A percentile compares a stretch with the other conserved stretches of the same genome.
phyloP scores from a whole-genome alignment of 345 rosid genomes.

The Leavenworthia alabamica region DNA sequence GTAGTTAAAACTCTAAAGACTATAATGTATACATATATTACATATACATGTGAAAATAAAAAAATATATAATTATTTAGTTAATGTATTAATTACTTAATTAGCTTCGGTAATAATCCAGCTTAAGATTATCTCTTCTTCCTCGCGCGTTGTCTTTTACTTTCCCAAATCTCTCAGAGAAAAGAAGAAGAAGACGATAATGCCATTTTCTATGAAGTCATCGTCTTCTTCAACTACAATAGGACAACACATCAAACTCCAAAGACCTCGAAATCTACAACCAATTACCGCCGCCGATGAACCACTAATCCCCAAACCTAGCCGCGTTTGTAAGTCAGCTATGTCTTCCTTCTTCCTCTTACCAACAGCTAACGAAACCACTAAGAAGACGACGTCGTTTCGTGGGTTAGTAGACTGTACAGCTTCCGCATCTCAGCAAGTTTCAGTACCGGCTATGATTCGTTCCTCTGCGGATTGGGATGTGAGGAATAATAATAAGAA shows the following conservation, averaged over 20 bases:
- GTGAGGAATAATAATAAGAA: slow-evolving; percentile 36
- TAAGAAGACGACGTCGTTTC: too few relatives aligned
- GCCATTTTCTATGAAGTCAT: too few relatives aligned
- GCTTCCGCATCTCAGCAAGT: slow-evolving; percentile 77
- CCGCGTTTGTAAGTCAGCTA: too few relatives aligned
- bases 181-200: slow-evolving; percentile 30
- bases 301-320: too few relatives aligned
- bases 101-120: slow-evolving; percentile 18
- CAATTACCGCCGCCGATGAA: too few relatives aligned
- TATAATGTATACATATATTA: neutral
- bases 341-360: too few relatives aligned
- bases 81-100: slow-evolving; percentile 7
- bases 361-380: too few relatives aligned
- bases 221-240: too few relatives aligned
- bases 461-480: slow-evolving; percentile 79
- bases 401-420: too few relatives aligned
- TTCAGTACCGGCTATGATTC: slow-evolving; percentile 72
- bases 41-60: neutral
- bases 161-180: slow-evolving; percentile 7
- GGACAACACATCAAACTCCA: too few relatives aligned
- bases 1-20: neutral
- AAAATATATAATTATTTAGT: neutral
- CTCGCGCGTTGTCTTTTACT: slow-evolving; percentile 15
- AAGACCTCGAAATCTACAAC: too few relatives aligned
- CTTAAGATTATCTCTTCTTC: neutral